Conservation (phyloP, 768 basidiomycete species). For the Termitomyces sp. region DNA sequence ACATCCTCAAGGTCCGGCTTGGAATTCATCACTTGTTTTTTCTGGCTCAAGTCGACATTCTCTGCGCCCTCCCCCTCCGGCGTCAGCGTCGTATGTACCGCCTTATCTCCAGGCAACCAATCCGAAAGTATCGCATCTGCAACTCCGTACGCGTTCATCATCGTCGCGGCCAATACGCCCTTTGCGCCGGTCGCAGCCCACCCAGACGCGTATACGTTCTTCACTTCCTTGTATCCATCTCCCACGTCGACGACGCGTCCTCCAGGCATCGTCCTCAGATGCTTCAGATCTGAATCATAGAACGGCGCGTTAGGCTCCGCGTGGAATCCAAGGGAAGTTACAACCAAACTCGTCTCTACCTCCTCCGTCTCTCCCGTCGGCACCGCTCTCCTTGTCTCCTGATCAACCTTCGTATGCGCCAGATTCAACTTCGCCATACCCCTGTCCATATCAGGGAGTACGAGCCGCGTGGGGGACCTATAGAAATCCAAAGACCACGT, state of each 20-base stretch:
- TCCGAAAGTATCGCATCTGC: constrained; percentile 70
- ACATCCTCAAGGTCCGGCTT: constrained; percentile 37
- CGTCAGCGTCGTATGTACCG: neutral
- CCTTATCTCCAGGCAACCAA: constrained; percentile 16
- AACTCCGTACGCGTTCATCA: constrained; percentile 86
- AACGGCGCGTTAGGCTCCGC: constrained; percentile 56
- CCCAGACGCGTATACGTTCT: constrained; percentile 83
- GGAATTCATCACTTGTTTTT: constrained; percentile 26
- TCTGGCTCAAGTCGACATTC: constrained; percentile 6
- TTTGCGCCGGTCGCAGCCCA: constrained; percentile 92
- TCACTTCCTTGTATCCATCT: constrained; percentile 23
- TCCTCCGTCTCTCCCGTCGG: constrained; percentile 50
- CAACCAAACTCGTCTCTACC: constrained; percentile 66
- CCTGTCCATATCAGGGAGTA: constrained; percentile 9
- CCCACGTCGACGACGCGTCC: constrained; percentile 37
- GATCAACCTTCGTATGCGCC: constrained; percentile 56
- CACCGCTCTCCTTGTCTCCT: constrained; percentile 39
- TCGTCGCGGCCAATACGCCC: constrained; percentile 88
- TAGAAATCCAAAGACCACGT: constrained; percentile 84
- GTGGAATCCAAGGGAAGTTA: constrained; percentile 86
- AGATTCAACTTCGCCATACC: constrained; percentile 41
- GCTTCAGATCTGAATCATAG: constrained; percentile 51
- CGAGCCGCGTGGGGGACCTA: constrained; percentile 56
- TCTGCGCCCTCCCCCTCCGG: neutral
- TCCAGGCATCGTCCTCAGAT: constrained; percentile 48